These are phyloP conservation scores for Plasmodium blacklocki DNA, from an alignment of 169 alveolate genomes.

Conservation along the genomic window DNA sequence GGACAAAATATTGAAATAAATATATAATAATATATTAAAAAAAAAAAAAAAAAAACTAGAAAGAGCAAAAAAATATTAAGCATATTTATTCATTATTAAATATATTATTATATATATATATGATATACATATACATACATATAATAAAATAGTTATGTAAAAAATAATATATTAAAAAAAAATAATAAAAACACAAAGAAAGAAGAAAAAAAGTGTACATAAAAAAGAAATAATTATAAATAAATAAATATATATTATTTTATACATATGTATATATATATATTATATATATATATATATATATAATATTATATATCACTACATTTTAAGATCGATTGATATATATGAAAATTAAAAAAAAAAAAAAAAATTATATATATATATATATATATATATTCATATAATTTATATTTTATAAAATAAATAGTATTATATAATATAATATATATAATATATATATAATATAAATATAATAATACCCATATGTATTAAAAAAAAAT, in stretches of 20 bases:
- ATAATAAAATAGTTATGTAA: background rate
- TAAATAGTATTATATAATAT: too few relatives aligned
- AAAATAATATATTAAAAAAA: background rate
- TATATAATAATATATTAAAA: background rate
- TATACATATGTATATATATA: too few relatives aligned
- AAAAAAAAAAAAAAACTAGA: conserved; percentile 31
- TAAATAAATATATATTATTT: background rate
- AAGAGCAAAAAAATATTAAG: background rate
- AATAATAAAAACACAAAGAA: conserved; percentile 7
- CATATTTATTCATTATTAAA: background rate
- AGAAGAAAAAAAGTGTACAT: background rate
- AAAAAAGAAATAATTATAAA: conserved; percentile 2
- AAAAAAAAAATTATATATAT: too few relatives aligned
- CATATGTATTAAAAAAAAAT: background rate
- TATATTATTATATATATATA: background rate
- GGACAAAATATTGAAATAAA: background rate
- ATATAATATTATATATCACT: too few relatives aligned
- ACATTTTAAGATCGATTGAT: conserved; percentile 30
- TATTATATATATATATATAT: too few relatives aligned
- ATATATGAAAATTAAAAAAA: too few relatives aligned
- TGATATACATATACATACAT: conserved; percentile 7
- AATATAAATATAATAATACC: too few relatives aligned
- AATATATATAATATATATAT: too few relatives aligned
- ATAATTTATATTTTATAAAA: background rate
- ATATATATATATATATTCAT: background rate